Conservation (phyloP, 116 monocot species). For the Papilionanthe hybrid region DNA sequence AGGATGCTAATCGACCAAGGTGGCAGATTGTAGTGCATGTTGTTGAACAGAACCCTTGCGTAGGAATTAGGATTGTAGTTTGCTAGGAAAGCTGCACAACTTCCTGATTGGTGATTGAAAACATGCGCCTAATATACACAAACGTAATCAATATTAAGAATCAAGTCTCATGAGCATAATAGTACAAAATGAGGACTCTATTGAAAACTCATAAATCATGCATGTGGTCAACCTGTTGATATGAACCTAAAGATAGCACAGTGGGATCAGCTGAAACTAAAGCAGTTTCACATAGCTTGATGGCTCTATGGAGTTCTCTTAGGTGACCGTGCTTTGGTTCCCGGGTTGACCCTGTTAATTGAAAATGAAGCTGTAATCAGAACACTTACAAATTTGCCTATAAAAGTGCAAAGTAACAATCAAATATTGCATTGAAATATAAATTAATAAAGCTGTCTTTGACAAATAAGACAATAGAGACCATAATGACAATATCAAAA, state of each 20-base stretch:
- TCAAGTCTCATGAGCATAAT: neutral
- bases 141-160: slow-evolving; percentile 8
- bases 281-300: slow-evolving; percentile 84
- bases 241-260: slow-evolving; percentile 66
- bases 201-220: neutral
- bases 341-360: slow-evolving; percentile 54
- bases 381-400: neutral
- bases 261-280: slow-evolving; percentile 82
- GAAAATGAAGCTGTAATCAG: neutral
- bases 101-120: slow-evolving; percentile 62
- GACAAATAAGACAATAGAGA: neutral
- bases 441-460: neutral
- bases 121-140: slow-evolving; percentile 64
- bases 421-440: slow-evolving; percentile 3
- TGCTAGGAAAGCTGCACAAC: slow-evolving; percentile 95
- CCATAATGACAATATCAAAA: neutral
- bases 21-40: slow-evolving; percentile 81
- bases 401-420: neutral
- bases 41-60: slow-evolving; percentile 76
- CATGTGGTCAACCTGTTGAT: slow-evolving; percentile 51
- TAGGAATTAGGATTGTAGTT: slow-evolving; percentile 65
- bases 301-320: slow-evolving; percentile 81
- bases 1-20: slow-evolving; percentile 97
- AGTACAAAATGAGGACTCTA: neutral
- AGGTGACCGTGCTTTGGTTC: slow-evolving; percentile 98